phyloP scores from a whole-genome alignment of 208 protist species.

The Strigomonas galati region DNA sequence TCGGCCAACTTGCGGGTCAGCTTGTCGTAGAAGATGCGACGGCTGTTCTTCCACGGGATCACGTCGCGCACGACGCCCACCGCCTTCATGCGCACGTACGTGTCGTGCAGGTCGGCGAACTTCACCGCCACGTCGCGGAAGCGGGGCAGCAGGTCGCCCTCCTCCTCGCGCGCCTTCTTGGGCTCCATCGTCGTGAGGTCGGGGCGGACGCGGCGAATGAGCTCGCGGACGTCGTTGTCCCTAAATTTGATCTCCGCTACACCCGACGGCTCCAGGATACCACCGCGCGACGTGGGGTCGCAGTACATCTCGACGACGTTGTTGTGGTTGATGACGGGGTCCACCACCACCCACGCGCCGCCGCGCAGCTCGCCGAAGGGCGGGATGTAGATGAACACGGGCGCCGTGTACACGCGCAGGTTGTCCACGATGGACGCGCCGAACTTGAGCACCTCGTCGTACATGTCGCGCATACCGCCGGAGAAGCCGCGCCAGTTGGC shows the following conservation, averaged over 20 bases:
- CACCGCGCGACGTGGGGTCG: slow-evolving; percentile 85
- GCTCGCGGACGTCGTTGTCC: slow-evolving; percentile 80
- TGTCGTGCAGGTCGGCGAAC: slow-evolving; percentile 98
- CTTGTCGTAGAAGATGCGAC: slow-evolving; percentile 92
- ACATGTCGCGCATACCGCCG: slow-evolving; percentile 99
- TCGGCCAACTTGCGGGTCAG: slow-evolving; percentile 89
- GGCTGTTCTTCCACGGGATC: slow-evolving; percentile 89
- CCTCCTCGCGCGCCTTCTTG: slow-evolving; percentile 34
- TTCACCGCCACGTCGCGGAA: slow-evolving; percentile 94
- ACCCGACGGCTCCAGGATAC: slow-evolving; percentile 95
- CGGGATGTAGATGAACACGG: slow-evolving; percentile 98
- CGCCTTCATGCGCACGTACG: slow-evolving; percentile 94
- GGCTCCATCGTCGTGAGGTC: slow-evolving; percentile 45
- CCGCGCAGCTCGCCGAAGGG: slow-evolving; percentile 96
- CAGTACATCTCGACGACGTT: slow-evolving; percentile 98
- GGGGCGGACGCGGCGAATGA: slow-evolving; percentile 89
- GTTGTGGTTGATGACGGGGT: slow-evolving; percentile 96
- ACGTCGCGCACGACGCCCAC: slow-evolving; percentile 90
- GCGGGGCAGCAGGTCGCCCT: slow-evolving; percentile 66
- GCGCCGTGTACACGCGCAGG: slow-evolving; percentile 93
- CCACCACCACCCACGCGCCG: slow-evolving; percentile 98
- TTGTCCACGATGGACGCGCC: slow-evolving; percentile 98
- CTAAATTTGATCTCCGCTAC: slow-evolving; percentile 97
- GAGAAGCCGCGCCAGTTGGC: slow-evolving; percentile 99
- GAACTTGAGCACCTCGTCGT: slow-evolving; percentile 99